These are phyloP conservation scores for Eutrema salsugineum DNA, from an alignment of 441 rosid species.

Conservation along the genomic window DNA sequence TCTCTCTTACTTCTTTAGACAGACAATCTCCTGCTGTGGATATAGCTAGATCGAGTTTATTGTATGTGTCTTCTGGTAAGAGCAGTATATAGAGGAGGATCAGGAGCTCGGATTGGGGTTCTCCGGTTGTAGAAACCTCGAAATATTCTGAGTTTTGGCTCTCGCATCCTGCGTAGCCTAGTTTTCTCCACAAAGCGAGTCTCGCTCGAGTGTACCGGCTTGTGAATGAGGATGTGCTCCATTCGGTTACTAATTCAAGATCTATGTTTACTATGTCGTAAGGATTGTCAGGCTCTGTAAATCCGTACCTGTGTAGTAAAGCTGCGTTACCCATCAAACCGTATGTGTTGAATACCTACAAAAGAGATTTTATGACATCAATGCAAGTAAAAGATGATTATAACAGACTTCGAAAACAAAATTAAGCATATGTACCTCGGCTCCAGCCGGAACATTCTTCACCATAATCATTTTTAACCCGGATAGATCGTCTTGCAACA, in stretches of 20 bases:
- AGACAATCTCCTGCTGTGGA: conserved; percentile 31
- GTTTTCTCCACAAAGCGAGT: conserved; percentile 66
- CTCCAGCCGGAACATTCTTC: conserved; percentile 66
- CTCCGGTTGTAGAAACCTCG: conserved; percentile 70
- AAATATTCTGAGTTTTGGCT: conserved; percentile 74
- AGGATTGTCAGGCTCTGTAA: conserved; percentile 68
- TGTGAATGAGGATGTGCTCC: conserved; percentile 66
- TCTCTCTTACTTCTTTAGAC: conserved; percentile 20
- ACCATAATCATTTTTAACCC: conserved; percentile 87
- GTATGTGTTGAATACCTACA: conserved; percentile 82
- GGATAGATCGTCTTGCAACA: conserved; percentile 48
- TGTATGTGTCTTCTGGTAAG: conserved; percentile 49
- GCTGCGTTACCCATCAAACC: conserved; percentile 89
- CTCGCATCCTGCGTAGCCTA: conserved; percentile 59
- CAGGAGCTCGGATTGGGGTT: conserved; percentile 74
- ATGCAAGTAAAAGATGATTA: neutral
- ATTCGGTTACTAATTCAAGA: conserved; percentile 62
- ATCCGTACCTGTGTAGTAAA: conserved; percentile 90
- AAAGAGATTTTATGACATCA: neutral
- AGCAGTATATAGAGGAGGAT: conserved; percentile 52
- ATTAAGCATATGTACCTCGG: conserved; percentile 52
- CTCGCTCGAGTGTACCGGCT: conserved; percentile 60
- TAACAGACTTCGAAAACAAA: neutral
- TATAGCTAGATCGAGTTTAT: conserved; percentile 44
- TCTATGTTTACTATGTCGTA: conserved; percentile 85